These are phyloP conservation scores for Acacia crassicarpa DNA, from an alignment of 306 rosid genomes.

Conservation along the genomic window DNA sequence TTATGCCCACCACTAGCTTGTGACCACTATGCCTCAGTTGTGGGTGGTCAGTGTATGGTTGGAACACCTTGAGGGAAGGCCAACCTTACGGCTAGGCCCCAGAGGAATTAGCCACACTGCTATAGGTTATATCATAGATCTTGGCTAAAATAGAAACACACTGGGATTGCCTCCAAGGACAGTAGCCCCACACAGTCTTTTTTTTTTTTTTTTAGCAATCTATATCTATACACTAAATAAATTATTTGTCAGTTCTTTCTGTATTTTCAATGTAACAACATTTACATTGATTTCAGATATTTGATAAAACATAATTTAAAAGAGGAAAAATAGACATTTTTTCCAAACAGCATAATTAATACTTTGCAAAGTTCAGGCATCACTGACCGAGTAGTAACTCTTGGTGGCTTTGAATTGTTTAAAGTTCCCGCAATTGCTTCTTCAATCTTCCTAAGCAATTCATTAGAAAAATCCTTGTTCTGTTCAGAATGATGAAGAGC, in stretches of 20 bases:
- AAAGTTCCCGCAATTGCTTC: conserved; percentile 73
- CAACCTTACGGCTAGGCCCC: neutral
- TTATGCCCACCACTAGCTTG: neutral
- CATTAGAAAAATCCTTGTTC: conserved; percentile 64
- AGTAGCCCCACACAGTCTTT: neutral
- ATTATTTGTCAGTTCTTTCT: neutral
- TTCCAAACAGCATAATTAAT: conserved; percentile 17
- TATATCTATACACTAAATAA: neutral
- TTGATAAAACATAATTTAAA: conserved; percentile 14
- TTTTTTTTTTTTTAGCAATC: neutral
- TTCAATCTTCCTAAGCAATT: conserved; percentile 82
- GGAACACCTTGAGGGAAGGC: neutral
- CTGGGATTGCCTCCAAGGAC: neutral
- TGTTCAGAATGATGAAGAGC: conserved; percentile 82
- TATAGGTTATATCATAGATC: neutral
- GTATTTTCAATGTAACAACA: conserved; percentile 6
- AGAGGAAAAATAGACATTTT: conserved; percentile 17
- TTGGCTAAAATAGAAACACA: neutral
- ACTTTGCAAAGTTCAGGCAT: conserved; percentile 19
- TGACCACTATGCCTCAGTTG: neutral
- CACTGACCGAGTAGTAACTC: conserved; percentile 69
- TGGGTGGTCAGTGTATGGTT: neutral
- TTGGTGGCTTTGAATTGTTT: conserved; percentile 61
- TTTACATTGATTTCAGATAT: conserved; percentile 9
- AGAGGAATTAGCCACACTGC: neutral